Percentiles rank a stretch among this genome's conserved stretches.
Evolutionary conservation across 2,329 filamentous ascomycete species (phyloP).

Genomic region (Rhinocladiella similis): DNA sequence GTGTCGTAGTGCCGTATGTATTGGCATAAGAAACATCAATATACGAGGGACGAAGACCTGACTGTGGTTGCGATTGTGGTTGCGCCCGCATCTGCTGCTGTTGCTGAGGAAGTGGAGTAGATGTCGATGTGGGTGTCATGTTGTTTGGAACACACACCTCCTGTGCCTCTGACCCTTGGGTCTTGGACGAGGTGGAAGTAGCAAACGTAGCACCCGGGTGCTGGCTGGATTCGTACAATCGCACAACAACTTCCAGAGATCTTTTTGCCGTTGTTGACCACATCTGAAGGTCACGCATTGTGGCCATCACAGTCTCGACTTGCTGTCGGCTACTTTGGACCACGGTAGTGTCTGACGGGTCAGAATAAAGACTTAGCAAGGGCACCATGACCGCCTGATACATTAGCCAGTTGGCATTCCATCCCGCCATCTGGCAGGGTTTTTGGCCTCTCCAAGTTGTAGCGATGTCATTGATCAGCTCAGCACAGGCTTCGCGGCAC

Average conservation of each 20-base stretch:
- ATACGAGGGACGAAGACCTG: conserved; percentile 12
- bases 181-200: neutral
- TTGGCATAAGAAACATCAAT: conserved; percentile 22
- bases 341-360: conserved; percentile 43
- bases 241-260: conserved; percentile 63
- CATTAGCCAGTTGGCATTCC: conserved; percentile 80
- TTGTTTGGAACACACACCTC: conserved; percentile 5
- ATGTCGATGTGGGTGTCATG: conserved; percentile 11
- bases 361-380: conserved; percentile 72
- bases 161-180: conserved; percentile 6
- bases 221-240: conserved; percentile 61
- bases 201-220: conserved; percentile 25
- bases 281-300: conserved; percentile 56
- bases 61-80: neutral
- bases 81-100: neutral
- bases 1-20: conserved; percentile 8
- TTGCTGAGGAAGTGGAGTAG: conserved; percentile 7
- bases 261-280: conserved; percentile 65
- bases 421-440: conserved; percentile 73
- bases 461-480: conserved; percentile 71
- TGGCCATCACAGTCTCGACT: conserved; percentile 49
- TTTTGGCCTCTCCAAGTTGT: conserved; percentile 58
- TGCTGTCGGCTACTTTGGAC: conserved; percentile 61
- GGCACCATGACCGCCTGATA: conserved; percentile 81
- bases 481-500: conserved; percentile 68